phyloP scores from a whole-genome alignment of 2,329 filamentous ascomycete genomes.

The Metarhizium rileyi region DNA sequence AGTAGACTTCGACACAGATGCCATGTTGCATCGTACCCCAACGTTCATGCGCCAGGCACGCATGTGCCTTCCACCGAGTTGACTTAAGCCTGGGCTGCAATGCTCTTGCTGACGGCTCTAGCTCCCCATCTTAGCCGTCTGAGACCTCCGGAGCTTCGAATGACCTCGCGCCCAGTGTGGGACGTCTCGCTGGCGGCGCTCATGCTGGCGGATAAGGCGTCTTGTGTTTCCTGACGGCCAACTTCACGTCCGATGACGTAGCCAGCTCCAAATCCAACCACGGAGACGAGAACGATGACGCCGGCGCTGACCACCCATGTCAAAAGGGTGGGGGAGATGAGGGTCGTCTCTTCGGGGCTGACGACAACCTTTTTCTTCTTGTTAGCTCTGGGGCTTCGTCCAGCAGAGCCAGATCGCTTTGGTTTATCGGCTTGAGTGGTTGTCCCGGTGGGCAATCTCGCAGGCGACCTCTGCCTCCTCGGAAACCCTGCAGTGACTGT shows the following conservation, averaged over 20 bases:
- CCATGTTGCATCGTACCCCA: neutral
- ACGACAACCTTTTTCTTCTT: slow-evolving; percentile 50
- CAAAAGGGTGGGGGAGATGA: slow-evolving; percentile 49
- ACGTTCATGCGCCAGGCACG: neutral
- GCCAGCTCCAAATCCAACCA: slow-evolving; percentile 59
- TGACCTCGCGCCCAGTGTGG: slow-evolving; percentile 43
- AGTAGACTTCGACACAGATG: neutral
- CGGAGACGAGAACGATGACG: slow-evolving; percentile 57
- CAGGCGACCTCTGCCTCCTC: slow-evolving; percentile 19
- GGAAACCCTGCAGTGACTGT: slow-evolving; percentile 13
- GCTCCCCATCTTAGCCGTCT: slow-evolving; percentile 45
- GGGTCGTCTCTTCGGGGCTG: slow-evolving; percentile 22
- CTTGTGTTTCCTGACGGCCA: slow-evolving; percentile 50
- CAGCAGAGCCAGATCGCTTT: slow-evolving; percentile 37
- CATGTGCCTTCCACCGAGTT: neutral
- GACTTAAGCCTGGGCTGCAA: slow-evolving; percentile 30
- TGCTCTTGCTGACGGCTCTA: slow-evolving; percentile 39
- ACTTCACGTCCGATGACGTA: slow-evolving; percentile 60
- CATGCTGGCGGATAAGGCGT: slow-evolving; percentile 35
- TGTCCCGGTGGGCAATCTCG: slow-evolving; percentile 19
- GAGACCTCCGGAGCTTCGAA: slow-evolving; percentile 41
- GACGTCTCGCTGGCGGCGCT: slow-evolving; percentile 35
- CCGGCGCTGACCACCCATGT: slow-evolving; percentile 59
- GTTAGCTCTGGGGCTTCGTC: slow-evolving; percentile 33
- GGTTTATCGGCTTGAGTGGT: slow-evolving; percentile 29